These are phyloP conservation scores for Penicillium soppii DNA, from an alignment of 495 filamentous ascomycete genomes.

Conservation along the genomic window DNA sequence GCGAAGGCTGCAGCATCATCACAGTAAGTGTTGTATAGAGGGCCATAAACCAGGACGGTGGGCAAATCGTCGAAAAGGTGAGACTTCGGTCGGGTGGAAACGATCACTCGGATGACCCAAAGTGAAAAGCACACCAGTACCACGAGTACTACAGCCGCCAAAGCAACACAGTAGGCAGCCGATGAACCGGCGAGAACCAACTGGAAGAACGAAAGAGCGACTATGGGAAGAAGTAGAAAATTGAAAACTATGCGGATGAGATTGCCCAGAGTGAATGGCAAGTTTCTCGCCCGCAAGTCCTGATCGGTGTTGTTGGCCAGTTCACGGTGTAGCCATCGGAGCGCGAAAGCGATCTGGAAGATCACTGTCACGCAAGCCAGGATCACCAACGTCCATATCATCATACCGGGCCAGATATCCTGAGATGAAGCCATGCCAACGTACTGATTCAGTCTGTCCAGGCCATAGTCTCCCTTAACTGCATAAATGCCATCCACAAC, in stretches of 20 bases:
- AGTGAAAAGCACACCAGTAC: conserved; percentile 66
- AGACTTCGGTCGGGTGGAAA: conserved; percentile 74
- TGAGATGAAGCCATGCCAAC: conserved; percentile 74
- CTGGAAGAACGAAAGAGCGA: conserved; percentile 86
- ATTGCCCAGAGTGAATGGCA: conserved; percentile 89
- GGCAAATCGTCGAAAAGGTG: conserved; percentile 90
- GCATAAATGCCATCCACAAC: conserved; percentile 85
- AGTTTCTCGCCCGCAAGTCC: conserved; percentile 85
- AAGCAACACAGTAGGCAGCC: conserved; percentile 63
- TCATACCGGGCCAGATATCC: conserved; percentile 93
- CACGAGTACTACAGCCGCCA: conserved; percentile 72
- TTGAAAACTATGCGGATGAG: conserved; percentile 87
- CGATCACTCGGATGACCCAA: conserved; percentile 80
- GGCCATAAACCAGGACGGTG: conserved; percentile 86
- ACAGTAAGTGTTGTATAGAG: conserved; percentile 95
- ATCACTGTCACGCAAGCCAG: conserved; percentile 65
- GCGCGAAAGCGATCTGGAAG: conserved; percentile 72
- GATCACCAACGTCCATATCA: conserved; percentile 78
- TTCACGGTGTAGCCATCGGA: conserved; percentile 71
- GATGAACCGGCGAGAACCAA: conserved; percentile 71
- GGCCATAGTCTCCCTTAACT: conserved; percentile 66
- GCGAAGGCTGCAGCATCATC: conserved; percentile 89
- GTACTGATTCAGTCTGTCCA: conserved; percentile 75
- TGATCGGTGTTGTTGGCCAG: conserved; percentile 72
- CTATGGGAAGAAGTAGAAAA: conserved; percentile 83